Conservation (phyloP, 805 yeast species). For the Brettanomyces naardenensis region DNA sequence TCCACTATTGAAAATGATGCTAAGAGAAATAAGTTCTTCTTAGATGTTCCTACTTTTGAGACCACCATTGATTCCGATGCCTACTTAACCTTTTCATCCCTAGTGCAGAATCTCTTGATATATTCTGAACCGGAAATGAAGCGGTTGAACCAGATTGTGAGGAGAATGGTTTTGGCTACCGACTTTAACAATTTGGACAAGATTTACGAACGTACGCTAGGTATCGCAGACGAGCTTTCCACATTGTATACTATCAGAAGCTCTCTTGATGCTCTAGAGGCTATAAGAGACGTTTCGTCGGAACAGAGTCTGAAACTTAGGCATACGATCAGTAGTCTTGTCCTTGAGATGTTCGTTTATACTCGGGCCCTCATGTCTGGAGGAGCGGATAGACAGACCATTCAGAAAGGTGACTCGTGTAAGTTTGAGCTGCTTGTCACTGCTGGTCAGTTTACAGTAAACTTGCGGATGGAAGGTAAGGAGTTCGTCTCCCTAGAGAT, state of each 20-base stretch:
- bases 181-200: conserved; percentile 54
- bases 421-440: conserved; percentile 50
- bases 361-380: conserved; percentile 30
- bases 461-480: conserved; percentile 48
- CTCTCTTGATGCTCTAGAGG: conserved; percentile 36
- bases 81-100: conserved; percentile 56
- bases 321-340: conserved; percentile 27
- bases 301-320: conserved; percentile 28
- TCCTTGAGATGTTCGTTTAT: conserved; percentile 35
- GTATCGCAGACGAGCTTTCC: conserved; percentile 6
- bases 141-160: conserved; percentile 48
- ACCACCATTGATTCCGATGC: conserved; percentile 68
- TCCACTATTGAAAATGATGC: conserved; percentile 25
- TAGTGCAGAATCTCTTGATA: conserved; percentile 55
- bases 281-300: conserved; percentile 28
- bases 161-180: conserved; percentile 59
- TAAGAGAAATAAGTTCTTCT: conserved; percentile 39
- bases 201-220: conserved; percentile 7
- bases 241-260: conserved; percentile 9
- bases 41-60: conserved; percentile 64
- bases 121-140: conserved; percentile 59
- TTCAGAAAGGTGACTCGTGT: conserved; percentile 7
- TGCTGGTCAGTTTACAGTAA: conserved; percentile 66
- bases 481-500: conserved; percentile 69
- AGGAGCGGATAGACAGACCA: conserved; percentile 20